These are phyloP conservation scores for Solanum infundibuliforme DNA, from an alignment of 257 asterid genomes.

Conservation along the genomic window DNA sequence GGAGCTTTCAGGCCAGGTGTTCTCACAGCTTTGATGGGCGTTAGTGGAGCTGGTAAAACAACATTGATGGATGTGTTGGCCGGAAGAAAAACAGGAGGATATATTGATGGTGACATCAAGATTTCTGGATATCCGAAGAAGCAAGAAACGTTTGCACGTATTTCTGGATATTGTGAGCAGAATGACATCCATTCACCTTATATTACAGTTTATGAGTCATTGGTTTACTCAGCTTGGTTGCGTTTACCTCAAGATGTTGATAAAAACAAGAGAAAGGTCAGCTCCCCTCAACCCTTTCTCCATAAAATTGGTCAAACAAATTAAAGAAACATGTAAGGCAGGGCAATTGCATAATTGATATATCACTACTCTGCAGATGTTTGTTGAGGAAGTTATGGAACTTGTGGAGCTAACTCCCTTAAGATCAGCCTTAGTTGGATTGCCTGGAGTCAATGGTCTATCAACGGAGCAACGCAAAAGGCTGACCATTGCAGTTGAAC, in stretches of 20 bases:
- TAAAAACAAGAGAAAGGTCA: constrained; percentile 34
- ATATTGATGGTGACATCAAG: constrained; percentile 42
- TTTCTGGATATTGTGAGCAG: constrained; percentile 66
- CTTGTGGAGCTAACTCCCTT: constrained; percentile 44
- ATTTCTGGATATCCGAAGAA: constrained; percentile 54
- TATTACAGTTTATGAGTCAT: constrained; percentile 51
- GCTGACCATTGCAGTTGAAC: constrained; percentile 60
- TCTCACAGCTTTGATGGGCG: constrained; percentile 65
- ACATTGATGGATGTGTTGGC: constrained; percentile 69
- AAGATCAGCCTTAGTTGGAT: constrained; percentile 46
- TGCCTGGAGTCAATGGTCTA: constrained; percentile 54
- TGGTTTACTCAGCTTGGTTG: constrained; percentile 56
- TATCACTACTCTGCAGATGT: constrained; percentile 22
- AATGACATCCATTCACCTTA: constrained; percentile 60
- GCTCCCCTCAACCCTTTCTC: background rate
- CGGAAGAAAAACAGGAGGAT: constrained; percentile 63
- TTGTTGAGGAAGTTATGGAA: constrained; percentile 50
- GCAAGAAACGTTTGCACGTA: constrained; percentile 60
- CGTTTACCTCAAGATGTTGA: constrained; percentile 40
- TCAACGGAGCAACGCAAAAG: constrained; percentile 67
- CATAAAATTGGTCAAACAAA: background rate
- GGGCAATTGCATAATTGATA: background rate
- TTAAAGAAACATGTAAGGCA: background rate
- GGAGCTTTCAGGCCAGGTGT: constrained; percentile 62
- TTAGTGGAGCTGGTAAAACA: constrained; percentile 73